These are phyloP conservation scores for Plasmodium berghei DNA, from an alignment of 169 alveolate genomes.

Conservation along the genomic window DNA sequence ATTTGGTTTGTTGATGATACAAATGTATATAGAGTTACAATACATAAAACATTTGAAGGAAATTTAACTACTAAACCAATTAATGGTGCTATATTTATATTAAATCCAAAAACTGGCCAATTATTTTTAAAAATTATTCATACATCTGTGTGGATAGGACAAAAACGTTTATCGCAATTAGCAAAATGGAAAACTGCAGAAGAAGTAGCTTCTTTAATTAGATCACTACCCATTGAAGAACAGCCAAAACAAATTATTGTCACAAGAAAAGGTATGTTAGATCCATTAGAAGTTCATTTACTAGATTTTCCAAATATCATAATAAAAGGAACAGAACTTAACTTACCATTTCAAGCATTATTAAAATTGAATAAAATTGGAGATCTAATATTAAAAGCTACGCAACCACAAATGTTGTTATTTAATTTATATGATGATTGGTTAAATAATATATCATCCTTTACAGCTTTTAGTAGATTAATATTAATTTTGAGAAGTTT, in stretches of 20 bases:
- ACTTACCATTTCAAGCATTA: constrained; percentile 99
- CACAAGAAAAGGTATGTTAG: constrained; percentile 99
- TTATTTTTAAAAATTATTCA: constrained; percentile 99
- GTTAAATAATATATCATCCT: constrained; percentile 97
- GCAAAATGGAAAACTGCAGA: constrained; percentile 99
- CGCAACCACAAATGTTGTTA: constrained; percentile 99
- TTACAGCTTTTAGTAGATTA: constrained; percentile 98
- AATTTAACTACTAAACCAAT: constrained; percentile 99
- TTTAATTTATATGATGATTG: constrained; percentile 99
- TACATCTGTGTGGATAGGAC: constrained; percentile 99
- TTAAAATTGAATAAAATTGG: constrained; percentile 99
- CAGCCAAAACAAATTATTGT: constrained; percentile 99
- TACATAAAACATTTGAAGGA: constrained; percentile 99
- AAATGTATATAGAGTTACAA: constrained; percentile 99
- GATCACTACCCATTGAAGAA: constrained; percentile 99
- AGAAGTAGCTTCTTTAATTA: constrained; percentile 99
- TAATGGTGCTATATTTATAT: constrained; percentile 99
- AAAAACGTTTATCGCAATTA: constrained; percentile 99
- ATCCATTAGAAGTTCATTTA: constrained; percentile 99
- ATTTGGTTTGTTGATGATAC: constrained; percentile 99
- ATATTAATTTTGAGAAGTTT: constrained; percentile 97
- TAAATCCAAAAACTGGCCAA: constrained; percentile 99
- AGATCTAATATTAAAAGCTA: constrained; percentile 98
- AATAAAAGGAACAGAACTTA: constrained; percentile 98
- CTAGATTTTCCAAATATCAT: constrained; percentile 99